Base-by-base conservation (phyloP, 75 land plant genomes). In the Pinus tabuliformis region DNA sequence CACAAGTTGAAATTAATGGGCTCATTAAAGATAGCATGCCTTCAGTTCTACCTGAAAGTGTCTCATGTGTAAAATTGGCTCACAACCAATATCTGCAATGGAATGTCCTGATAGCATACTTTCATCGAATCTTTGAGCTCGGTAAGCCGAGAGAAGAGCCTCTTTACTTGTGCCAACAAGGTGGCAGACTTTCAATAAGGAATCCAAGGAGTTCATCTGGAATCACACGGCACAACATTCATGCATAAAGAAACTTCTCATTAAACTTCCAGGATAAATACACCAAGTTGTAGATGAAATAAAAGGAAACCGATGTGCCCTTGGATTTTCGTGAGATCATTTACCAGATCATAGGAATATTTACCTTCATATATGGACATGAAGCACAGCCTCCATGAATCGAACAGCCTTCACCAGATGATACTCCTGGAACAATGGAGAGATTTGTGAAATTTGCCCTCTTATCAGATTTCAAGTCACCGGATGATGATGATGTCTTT, bases 361-460 rank as follows among this genome's bases (percentile, higher is more conserved):
- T 60, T 26, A 94, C 99, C 98, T 97, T 97, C 99, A 97, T 97
- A 72, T 97, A 97, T 63, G 95, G 98, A 74, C 99, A 97, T 42
- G 99, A 97, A 49, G 99, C 99, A 87, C 99, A 97, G 21, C 99
- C 99, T 61, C 99, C 99, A 89, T 89, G 92, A 42, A 95, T 65
- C 13, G 99, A 97, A 80, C 99, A 97, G 37, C 99, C 99, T 80
- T 95, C 99, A 36, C 98, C 99, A 81, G 92, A 80, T 72, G 99
- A 78, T 42, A 92, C 96, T 73, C 99, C 99, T 75, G 98, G 99
- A 73, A 97, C 83, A 45, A 97, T 90, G 62, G 89, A 73, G 28
- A 97, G 80, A 21, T 83, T 89, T 30, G 76, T 72, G 18, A 85
- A 62, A 42, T 77, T 88, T 60, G 81, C 80, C 30, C 73, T 26